These are phyloP conservation scores for Talaromyces sp. DNA, from an alignment of 2,329 filamentous ascomycete species.

Conservation along the genomic window DNA sequence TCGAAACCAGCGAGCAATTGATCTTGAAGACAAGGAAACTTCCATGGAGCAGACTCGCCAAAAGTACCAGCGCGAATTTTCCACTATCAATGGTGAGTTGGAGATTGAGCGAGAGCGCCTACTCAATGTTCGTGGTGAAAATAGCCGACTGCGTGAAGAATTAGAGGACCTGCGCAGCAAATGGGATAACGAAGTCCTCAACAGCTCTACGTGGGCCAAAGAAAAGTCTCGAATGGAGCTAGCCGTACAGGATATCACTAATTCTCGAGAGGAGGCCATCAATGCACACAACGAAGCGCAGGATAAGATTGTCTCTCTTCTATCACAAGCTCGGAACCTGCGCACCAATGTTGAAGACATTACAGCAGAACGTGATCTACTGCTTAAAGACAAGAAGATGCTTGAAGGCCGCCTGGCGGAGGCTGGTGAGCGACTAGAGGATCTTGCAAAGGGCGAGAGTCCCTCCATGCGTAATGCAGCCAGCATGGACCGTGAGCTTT, in stretches of 20 bases:
- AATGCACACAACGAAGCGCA: slow-evolving; percentile 94
- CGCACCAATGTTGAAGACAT: slow-evolving; percentile 84
- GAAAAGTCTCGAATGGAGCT: slow-evolving; percentile 92
- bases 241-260: slow-evolving; percentile 82
- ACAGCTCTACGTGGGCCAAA: slow-evolving; percentile 97
- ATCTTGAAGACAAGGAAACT: slow-evolving; percentile 94
- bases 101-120: slow-evolving; percentile 91
- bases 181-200: slow-evolving; percentile 97
- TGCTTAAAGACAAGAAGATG: slow-evolving; percentile 86
- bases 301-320: slow-evolving; percentile 83
- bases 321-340: slow-evolving; percentile 85
- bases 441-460: slow-evolving; percentile 80
- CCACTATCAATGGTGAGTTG: slow-evolving; percentile 84
- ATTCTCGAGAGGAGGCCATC: slow-evolving; percentile 91
- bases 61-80: slow-evolving; percentile 95
- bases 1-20: slow-evolving; percentile 88
- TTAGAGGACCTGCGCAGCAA: slow-evolving; percentile 92
- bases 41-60: slow-evolving; percentile 96
- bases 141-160: slow-evolving; percentile 87
- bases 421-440: slow-evolving; percentile 84
- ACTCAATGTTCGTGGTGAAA: slow-evolving; percentile 81
- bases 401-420: slow-evolving; percentile 82
- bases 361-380: slow-evolving; percentile 78
- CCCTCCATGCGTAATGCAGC: slow-evolving; percentile 89
- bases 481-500: slow-evolving; percentile 80